Evolutionary conservation across 2,329 filamentous ascomycete genomes (phyloP).

Genomic region (Diaporthe batatas): DNA sequence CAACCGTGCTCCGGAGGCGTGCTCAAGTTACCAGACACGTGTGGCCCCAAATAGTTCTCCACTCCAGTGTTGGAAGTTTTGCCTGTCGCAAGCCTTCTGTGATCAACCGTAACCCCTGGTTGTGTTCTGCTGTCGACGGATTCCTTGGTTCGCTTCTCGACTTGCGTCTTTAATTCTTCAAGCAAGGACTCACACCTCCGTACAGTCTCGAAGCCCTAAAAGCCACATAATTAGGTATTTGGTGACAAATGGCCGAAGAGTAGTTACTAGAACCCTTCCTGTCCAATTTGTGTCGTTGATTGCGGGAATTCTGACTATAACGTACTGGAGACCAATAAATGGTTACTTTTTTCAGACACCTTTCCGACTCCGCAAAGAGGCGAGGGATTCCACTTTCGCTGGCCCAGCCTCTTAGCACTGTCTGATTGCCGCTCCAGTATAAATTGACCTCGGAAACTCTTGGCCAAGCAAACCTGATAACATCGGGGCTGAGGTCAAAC

Average conservation of each 20-base stretch:
- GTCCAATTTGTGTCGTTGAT: background rate
- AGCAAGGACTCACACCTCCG: too few species aligned
- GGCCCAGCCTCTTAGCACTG: conserved; percentile 13
- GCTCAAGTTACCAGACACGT: background rate
- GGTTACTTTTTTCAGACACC: too few species aligned
- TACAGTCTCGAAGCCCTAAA: too few species aligned
- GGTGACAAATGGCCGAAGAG: too few species aligned
- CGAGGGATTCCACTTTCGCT: conserved; percentile 6
- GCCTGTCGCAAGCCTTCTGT: background rate
- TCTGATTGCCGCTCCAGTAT: conserved; percentile 23
- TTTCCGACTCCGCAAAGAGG: background rate
- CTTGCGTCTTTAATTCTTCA: too few species aligned
- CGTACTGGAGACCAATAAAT: too few species aligned
- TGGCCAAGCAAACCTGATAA: conserved; percentile 7
- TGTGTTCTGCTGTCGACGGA: background rate
- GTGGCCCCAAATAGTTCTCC: background rate
- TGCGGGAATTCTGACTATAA: background rate
- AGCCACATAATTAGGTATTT: too few species aligned
- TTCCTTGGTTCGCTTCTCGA: background rate
- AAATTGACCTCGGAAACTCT: background rate
- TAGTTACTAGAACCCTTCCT: too few species aligned
- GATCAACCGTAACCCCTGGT: background rate
- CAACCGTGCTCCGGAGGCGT: conserved; percentile 13
- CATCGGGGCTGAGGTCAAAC: conserved; percentile 27
- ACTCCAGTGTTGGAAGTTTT: background rate